Base-by-base conservation (phyloP, 371 early-diverging fungal genomes). In the Mucor lusitanicus region DNA sequence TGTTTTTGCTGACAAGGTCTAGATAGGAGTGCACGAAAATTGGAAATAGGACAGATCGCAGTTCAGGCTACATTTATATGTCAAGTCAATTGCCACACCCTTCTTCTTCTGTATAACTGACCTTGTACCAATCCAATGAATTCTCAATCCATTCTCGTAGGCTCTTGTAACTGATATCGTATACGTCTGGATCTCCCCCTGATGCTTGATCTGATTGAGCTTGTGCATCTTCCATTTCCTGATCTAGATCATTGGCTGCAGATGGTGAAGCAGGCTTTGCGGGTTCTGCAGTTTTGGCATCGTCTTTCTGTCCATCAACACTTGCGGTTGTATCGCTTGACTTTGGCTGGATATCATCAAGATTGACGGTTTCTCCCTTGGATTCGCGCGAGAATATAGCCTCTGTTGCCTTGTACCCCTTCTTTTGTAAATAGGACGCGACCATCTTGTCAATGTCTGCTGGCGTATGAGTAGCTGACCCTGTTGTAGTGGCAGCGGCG, bases 21-120 rank as follows among this genome's bases (percentile, higher is more conserved):
- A 99, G 82, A 75, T 95, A 99, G 37, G 91, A 84, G 79, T 99
- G 96, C 6, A 97, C 90, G 78, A 97, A 99, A 17, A 98, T 76
- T 5, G 99, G 99, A 77, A 91, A 99, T 17, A 98, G 82, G 3
- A 96, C 86, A 9, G 90, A 81, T 50, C 89, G 85, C 32, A 99
- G 86, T 80, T 99, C 99, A 56, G 90, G 81, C 93, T 95, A 61
- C 8, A 30, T 48, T 5, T 6, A 39, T 2, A 39, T 19, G 23
- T 44, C 19, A 25, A 59, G 21, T 32, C 25, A 42, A 33, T 13
- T 35, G 11, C 12, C n/a, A n/a, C 13, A 11, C 2, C 9, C 30
- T 12, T 15, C 13, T 9, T 30, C 6, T 23, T 21, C 23, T 58
- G 6, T 33, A 37, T 15, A 60, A 1, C 13, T 55, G 71, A 91